A percentile compares a stretch with the other conserved stretches of the same genome.
phyloP scores from a whole-genome alignment of 2,329 filamentous ascomycete genomes.

The Magnaporthiopsis incrustans region DNA sequence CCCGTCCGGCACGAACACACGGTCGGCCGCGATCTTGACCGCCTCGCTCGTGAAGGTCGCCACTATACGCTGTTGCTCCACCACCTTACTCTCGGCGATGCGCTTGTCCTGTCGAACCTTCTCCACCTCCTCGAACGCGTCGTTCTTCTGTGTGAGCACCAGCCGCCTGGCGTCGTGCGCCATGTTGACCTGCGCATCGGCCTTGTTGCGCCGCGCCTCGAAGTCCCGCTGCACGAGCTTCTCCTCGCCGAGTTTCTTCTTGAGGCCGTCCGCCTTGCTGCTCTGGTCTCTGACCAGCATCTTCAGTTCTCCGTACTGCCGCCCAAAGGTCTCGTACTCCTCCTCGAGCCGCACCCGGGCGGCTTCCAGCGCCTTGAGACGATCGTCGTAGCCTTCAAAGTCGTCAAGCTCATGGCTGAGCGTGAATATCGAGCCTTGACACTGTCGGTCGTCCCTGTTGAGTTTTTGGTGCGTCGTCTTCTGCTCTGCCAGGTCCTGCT shows the following conservation, averaged over 20 bases:
- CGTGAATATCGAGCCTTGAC: slow-evolving; percentile 49
- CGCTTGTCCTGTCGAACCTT: slow-evolving; percentile 37
- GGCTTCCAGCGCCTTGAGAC: slow-evolving; percentile 49
- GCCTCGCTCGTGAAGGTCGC: slow-evolving; percentile 49
- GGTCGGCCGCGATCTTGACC: slow-evolving; percentile 38
- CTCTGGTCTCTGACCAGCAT: slow-evolving; percentile 42
- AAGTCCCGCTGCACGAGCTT: slow-evolving; percentile 28
- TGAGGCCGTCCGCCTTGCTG: slow-evolving; percentile 30
- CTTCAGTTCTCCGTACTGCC: slow-evolving; percentile 44
- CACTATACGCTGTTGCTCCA: slow-evolving; percentile 40
- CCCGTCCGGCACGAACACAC: slow-evolving; percentile 55
- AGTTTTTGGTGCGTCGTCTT: slow-evolving; percentile 32
- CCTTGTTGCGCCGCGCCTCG: slow-evolving; percentile 44
- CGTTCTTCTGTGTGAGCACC: slow-evolving; percentile 54
- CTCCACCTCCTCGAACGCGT: slow-evolving; percentile 43
- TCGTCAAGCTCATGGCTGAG: slow-evolving; percentile 54
- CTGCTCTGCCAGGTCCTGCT: slow-evolving; percentile 33
- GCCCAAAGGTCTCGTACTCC: slow-evolving; percentile 39
- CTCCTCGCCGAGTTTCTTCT: slow-evolving; percentile 23
- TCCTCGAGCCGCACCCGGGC: slow-evolving; percentile 46
- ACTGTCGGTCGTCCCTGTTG: slow-evolving; percentile 46
- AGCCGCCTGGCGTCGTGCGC: slow-evolving; percentile 41
- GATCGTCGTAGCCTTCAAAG: slow-evolving; percentile 60
- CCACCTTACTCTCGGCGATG: slow-evolving; percentile 37
- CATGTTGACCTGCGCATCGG: slow-evolving; percentile 42